A percentile compares a stretch with the other conserved stretches of the same genome.
Conservation (phyloP, 495 filamentous ascomycete species). For the Melanomma pulvis-pyrius region DNA sequence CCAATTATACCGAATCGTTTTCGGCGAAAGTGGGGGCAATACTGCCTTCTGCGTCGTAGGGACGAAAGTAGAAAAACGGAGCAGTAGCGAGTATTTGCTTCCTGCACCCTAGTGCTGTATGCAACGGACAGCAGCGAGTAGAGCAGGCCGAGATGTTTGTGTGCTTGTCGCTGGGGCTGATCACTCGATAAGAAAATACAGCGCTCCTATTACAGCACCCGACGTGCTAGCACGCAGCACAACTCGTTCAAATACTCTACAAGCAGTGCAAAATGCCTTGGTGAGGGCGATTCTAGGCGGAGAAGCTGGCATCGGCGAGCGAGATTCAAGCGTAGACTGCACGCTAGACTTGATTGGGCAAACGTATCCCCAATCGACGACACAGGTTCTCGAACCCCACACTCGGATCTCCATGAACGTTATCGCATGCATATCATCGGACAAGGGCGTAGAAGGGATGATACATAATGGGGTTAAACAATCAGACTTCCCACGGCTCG, state of each 20-base stretch:
- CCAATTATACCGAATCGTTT: constrained; percentile 68
- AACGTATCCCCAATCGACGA: constrained; percentile 24
- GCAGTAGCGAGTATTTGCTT: neutral
- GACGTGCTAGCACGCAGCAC: neutral
- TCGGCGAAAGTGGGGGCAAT: constrained; percentile 75
- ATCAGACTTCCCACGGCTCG: neutral
- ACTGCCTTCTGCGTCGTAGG: constrained; percentile 67
- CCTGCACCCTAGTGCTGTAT: neutral
- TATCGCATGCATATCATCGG: constrained; percentile 15
- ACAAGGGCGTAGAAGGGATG: neutral
- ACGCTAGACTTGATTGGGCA: constrained; percentile 20
- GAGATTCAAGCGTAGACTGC: neutral
- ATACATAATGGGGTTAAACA: neutral
- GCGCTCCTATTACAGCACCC: neutral
- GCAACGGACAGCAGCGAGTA: neutral
- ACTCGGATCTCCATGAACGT: constrained; percentile 3
- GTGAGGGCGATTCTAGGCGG: neutral
- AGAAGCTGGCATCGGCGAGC: neutral
- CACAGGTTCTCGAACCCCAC: constrained; percentile 17
- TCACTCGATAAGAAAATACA: neutral
- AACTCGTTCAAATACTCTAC: neutral
- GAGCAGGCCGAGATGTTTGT: neutral
- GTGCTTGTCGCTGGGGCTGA: neutral
- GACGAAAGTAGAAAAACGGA: constrained; percentile 12
- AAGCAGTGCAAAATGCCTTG: neutral